Conservation (phyloP, 192 early-diverging fungal species). For the Gryganskiella cystojenkinii region DNA sequence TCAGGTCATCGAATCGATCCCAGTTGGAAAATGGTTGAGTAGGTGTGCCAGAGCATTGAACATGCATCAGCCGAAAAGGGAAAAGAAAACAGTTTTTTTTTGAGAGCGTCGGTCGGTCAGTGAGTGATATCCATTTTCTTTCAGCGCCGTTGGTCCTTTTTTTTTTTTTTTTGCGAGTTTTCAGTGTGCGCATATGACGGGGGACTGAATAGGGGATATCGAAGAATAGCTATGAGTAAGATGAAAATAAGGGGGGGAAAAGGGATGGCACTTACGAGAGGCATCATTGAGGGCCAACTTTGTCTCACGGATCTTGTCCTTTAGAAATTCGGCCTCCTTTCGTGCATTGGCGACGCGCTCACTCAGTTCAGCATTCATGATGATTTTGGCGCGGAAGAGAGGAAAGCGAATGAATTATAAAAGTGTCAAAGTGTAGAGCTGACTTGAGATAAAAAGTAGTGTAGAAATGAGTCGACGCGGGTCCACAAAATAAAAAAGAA, state of each 20-base stretch:
- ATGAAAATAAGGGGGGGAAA: neutral
- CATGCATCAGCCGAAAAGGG: neutral
- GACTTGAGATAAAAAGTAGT: too few relatives aligned
- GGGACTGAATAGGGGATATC: too few relatives aligned
- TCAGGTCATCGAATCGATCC: neutral
- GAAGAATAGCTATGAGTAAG: too few relatives aligned
- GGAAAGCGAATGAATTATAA: neutral
- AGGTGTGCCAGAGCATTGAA: neutral
- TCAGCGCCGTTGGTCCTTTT: neutral
- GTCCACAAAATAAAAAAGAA: neutral
- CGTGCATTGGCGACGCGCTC: conserved; percentile 91
- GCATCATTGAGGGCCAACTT: conserved; percentile 96
- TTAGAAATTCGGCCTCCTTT: conserved; percentile 95
- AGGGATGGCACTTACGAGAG: conserved; percentile 74
- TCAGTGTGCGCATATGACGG: too few relatives aligned
- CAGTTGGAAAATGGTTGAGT: neutral
- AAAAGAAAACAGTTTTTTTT: neutral
- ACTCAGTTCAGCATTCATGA: conserved; percentile 74
- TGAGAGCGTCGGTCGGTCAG: neutral
- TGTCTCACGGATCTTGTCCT: conserved; percentile 95
- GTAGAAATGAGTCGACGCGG: too few relatives aligned
- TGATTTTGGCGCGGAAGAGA: neutral
- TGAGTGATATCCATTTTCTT: neutral
- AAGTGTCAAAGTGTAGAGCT: too few relatives aligned
- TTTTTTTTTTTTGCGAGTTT: too few relatives aligned